phyloP scores from a whole-genome alignment of 2,329 filamentous ascomycete genomes.

The Colletotrichum sp. region DNA sequence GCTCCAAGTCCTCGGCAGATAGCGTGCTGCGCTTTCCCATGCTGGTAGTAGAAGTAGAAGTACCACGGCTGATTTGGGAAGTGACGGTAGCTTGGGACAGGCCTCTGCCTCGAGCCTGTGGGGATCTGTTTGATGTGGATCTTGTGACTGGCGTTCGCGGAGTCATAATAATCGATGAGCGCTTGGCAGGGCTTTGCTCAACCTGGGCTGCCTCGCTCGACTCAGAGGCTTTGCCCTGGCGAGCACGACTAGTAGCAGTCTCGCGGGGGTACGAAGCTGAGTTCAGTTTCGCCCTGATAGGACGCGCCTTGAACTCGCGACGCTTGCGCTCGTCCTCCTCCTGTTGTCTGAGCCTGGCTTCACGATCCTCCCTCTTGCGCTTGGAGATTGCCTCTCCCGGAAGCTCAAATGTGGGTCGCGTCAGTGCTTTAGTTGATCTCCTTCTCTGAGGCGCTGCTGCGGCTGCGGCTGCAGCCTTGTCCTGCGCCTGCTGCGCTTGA shows the following conservation, averaged over 20 bases:
- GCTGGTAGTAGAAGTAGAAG: slow-evolving; percentile 52
- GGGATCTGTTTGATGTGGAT: slow-evolving; percentile 1
- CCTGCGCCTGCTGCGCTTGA: slow-evolving; percentile 37
- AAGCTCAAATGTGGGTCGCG: slow-evolving; percentile 64
- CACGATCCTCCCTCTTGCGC: slow-evolving; percentile 59
- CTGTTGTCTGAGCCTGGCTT: slow-evolving; percentile 59
- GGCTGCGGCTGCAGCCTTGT: slow-evolving; percentile 24
- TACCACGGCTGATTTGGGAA: slow-evolving; percentile 36
- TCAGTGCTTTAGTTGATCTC: slow-evolving; percentile 57
- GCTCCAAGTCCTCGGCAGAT: slow-evolving; percentile 54
- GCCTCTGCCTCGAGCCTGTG: slow-evolving; percentile 14
- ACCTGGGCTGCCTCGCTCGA: slow-evolving; percentile 1
- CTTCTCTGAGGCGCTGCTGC: slow-evolving; percentile 45
- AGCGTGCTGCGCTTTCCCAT: slow-evolving; percentile 51
- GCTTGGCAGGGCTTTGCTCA: slow-evolving; percentile 12
- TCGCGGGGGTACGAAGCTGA: slow-evolving; percentile 55
- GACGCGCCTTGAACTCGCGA: slow-evolving; percentile 69
- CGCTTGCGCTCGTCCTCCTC: slow-evolving; percentile 65
- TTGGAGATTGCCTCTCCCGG: slow-evolving; percentile 66
- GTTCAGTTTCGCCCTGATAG: slow-evolving; percentile 51
- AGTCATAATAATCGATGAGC: slow-evolving; percentile 19
- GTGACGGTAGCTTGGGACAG: background rate
- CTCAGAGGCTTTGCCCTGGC: slow-evolving; percentile 49
- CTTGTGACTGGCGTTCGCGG: background rate
- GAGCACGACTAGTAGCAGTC: slow-evolving; percentile 61